A percentile compares a stretch with the other conserved stretches of the same genome.
Evolutionary conservation across 208 protist genomes (phyloP).

Genomic region (Crithidia mellificae): DNA sequence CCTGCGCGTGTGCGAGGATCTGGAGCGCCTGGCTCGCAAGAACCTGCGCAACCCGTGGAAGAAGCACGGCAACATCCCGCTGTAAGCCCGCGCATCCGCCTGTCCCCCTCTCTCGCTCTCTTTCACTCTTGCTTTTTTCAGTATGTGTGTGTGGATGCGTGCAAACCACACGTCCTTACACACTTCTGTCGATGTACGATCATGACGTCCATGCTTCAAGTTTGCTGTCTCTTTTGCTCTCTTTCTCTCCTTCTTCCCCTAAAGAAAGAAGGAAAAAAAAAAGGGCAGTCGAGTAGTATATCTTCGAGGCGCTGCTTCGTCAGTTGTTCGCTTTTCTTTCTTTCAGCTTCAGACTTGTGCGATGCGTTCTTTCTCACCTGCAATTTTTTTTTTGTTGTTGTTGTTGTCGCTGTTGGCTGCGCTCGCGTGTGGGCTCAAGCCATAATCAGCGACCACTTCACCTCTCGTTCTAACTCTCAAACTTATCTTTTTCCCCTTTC

Average conservation of each 20-base stretch:
- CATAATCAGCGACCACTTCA: conserved; percentile 5
- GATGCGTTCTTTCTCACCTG: too few relatives aligned
- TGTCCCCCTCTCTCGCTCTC: neutral
- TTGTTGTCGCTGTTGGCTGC: neutral
- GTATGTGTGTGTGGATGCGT: too few relatives aligned
- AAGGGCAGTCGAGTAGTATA: too few relatives aligned
- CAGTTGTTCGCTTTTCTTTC: conserved; percentile 2
- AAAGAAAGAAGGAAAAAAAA: too few relatives aligned
- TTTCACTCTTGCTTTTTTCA: too few relatives aligned
- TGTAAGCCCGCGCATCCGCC: conserved; percentile 51
- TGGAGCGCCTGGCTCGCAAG: conserved; percentile 91
- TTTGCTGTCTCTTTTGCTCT: too few relatives aligned
- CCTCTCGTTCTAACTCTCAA: neutral
- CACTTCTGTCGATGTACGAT: too few relatives aligned
- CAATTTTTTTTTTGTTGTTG: conserved; percentile 18
- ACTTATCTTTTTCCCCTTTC: neutral
- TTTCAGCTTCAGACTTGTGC: too few relatives aligned
- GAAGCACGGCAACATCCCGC: conserved; percentile 97
- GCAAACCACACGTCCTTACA: too few relatives aligned
- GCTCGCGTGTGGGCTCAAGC: conserved; percentile 7
- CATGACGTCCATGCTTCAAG: too few relatives aligned
- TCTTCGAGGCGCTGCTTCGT: too few relatives aligned
- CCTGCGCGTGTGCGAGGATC: conserved; percentile 89
- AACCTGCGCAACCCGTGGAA: conserved; percentile 83
- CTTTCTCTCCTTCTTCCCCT: too few relatives aligned